Evolutionary conservation across 2,329 filamentous ascomycete genomes (phyloP).

Genomic region (Diaporthe humulicola): DNA sequence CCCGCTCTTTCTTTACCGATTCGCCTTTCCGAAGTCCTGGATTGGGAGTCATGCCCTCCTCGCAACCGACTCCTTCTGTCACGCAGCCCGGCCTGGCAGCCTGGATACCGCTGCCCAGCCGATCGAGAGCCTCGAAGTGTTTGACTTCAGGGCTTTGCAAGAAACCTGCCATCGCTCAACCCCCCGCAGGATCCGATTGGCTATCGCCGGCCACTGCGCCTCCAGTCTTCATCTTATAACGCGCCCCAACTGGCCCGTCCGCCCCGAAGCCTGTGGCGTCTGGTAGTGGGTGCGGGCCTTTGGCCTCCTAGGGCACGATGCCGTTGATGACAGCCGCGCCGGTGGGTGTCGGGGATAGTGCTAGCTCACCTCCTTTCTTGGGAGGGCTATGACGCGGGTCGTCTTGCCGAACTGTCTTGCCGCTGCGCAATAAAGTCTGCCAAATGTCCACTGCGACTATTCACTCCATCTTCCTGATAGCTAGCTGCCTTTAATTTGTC

Average conservation of each 20-base stretch:
- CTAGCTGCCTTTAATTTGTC: neutral
- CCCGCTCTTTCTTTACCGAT: conserved; percentile 13
- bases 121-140: neutral
- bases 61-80: conserved; percentile 9
- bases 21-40: conserved; percentile 27
- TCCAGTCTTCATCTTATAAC: conserved; percentile 9
- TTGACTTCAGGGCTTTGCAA: conserved; percentile 7
- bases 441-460: conserved; percentile 25
- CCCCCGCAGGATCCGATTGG: conserved; percentile 31
- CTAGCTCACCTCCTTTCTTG: conserved; percentile 19
- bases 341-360: conserved; percentile 24
- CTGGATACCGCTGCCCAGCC: conserved; percentile 24
- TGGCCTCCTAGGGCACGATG: conserved; percentile 19
- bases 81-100: conserved; percentile 10
- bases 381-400: conserved; percentile 16
- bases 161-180: neutral
- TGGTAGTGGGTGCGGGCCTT: neutral
- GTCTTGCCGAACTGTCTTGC: conserved; percentile 36
- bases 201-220: neutral
- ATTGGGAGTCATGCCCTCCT: conserved; percentile 30
- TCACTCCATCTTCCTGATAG: neutral
- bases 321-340: conserved; percentile 33
- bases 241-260: neutral
- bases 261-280: neutral
- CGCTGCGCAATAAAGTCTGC: conserved; percentile 14